Conservation (phyloP, 23 red algal species). For the Pyropia yezoensis region DNA sequence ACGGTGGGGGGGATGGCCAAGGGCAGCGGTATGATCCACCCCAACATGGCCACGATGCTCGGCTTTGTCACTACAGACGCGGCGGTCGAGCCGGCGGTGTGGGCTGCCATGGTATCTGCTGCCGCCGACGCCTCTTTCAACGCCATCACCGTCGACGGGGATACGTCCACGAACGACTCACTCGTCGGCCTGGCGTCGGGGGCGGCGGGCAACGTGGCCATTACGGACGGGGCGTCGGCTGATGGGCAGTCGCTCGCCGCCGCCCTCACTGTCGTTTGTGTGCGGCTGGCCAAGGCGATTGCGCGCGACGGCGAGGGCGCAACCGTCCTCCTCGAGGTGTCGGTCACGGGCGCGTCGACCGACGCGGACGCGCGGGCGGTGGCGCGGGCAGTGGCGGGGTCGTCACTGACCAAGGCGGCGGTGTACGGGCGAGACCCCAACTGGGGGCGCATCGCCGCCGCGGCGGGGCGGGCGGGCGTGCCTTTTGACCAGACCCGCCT, state of each 20-base stretch:
- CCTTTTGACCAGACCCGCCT: slow-evolving; percentile 35
- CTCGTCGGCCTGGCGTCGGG: slow-evolving; percentile 70
- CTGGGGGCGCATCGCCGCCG: slow-evolving; percentile 91
- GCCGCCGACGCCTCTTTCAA: slow-evolving; percentile 82
- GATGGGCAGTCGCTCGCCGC: slow-evolving; percentile 23
- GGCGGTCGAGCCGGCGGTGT: slow-evolving; percentile 23
- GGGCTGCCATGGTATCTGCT: slow-evolving; percentile 32
- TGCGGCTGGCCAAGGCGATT: slow-evolving; percentile 69
- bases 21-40: slow-evolving; percentile 98
- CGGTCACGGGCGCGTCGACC: slow-evolving; percentile 46
- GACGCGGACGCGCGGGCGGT: slow-evolving; percentile 66
- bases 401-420: slow-evolving; percentile 73
- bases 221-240: slow-evolving; percentile 3
- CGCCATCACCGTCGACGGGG: slow-evolving; percentile 91
- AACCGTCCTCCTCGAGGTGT: slow-evolving; percentile 79
- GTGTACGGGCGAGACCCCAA: slow-evolving; percentile 95
- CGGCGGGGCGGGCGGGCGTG: slow-evolving; percentile 65
- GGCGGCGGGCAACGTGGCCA: slow-evolving; percentile 11
- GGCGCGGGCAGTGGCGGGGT: slow-evolving; percentile 59
- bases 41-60: slow-evolving; percentile 97
- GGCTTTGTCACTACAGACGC: slow-evolving; percentile 78
- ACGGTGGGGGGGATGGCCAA: slow-evolving; percentile 93
- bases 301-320: slow-evolving; percentile 96
- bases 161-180: slow-evolving; percentile 98
- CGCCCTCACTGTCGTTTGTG: slow-evolving; percentile 31